Percentiles rank a stretch among this genome's conserved stretches.
Evolutionary conservation across 495 filamentous ascomycete species (phyloP).

Genomic region (Glarea lozoyensis): DNA sequence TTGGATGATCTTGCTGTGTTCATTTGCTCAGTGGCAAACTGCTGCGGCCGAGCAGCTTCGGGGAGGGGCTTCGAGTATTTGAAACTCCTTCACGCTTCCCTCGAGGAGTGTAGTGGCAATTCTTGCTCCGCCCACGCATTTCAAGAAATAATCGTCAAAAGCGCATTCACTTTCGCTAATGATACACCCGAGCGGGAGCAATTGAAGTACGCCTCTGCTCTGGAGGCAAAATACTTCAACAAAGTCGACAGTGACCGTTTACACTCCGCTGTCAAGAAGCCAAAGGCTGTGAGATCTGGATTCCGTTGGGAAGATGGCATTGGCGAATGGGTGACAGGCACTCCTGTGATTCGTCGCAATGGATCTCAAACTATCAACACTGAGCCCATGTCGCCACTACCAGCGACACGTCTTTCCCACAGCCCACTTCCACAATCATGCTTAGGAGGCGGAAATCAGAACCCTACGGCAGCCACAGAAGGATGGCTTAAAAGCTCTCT

Average conservation of each 20-base stretch:
- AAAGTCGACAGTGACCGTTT: not conserved
- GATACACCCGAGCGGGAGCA: slow-evolving; percentile 11
- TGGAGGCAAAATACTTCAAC: slow-evolving; percentile 10
- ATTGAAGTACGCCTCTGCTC: slow-evolving; percentile 14
- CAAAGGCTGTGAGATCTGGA: slow-evolving; percentile 7
- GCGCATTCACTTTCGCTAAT: slow-evolving; percentile 18
- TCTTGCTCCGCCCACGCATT: not conserved
- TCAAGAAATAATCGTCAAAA: slow-evolving; percentile 15
- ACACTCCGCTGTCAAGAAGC: not conserved
- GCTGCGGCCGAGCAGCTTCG: slow-evolving; percentile 25
- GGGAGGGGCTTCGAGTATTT: slow-evolving; percentile 27
- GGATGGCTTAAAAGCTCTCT: no score
- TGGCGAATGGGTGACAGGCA: slow-evolving; percentile 41
- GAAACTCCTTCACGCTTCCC: slow-evolving; percentile 19
- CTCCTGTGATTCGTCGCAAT: slow-evolving; percentile 16
- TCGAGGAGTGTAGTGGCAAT: not conserved
- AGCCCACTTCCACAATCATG: no score
- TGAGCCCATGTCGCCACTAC: no score
- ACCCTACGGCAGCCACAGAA: no score
- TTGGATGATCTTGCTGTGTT: slow-evolving; percentile 23
- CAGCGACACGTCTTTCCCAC: no score
- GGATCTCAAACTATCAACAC: no score
- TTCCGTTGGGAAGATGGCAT: slow-evolving; percentile 46
- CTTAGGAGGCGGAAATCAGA: no score
- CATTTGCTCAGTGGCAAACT: slow-evolving; percentile 26